Evolutionary conservation across 2,329 filamentous ascomycete genomes (phyloP).

Genomic region (Knoxdaviesia proteae): DNA sequence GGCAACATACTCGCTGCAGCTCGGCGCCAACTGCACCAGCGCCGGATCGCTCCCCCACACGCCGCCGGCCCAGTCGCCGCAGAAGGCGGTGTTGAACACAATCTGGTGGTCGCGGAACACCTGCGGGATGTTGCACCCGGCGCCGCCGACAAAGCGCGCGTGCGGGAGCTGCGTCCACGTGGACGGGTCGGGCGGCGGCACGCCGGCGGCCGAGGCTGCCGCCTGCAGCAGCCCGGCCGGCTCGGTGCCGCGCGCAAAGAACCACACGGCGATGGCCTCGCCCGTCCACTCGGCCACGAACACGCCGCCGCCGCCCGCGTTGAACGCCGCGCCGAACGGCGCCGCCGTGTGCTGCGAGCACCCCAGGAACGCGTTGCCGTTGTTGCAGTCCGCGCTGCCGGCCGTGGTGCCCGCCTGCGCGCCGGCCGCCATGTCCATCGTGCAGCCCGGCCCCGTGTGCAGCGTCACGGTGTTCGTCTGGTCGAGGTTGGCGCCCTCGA

Average conservation of each 20-base stretch:
- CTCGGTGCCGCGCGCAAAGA: slow-evolving; percentile 49
- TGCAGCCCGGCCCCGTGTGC: slow-evolving; percentile 42
- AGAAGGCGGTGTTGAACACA: slow-evolving; percentile 68
- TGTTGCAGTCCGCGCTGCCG: slow-evolving; percentile 34
- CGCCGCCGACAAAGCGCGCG: slow-evolving; percentile 44
- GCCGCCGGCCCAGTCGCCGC: slow-evolving; percentile 64
- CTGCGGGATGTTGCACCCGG: slow-evolving; percentile 47
- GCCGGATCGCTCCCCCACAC: slow-evolving; percentile 38
- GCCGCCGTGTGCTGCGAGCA: slow-evolving; percentile 33
- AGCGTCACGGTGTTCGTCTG: slow-evolving; percentile 41
- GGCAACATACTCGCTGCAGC: slow-evolving; percentile 53
- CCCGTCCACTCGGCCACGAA: slow-evolving; percentile 63
- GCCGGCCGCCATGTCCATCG: slow-evolving; percentile 28
- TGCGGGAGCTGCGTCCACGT: slow-evolving; percentile 44
- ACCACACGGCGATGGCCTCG: slow-evolving; percentile 54
- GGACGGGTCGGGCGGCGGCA: slow-evolving; percentile 33
- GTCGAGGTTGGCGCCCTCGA: slow-evolving; percentile 54
- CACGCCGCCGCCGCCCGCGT: slow-evolving; percentile 44
- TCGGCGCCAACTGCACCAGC: slow-evolving; percentile 37
- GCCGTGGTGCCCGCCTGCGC: slow-evolving; percentile 23
- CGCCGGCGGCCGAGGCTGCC: slow-evolving; percentile 32
- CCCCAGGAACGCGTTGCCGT: slow-evolving; percentile 29
- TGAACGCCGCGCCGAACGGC: slow-evolving; percentile 51
- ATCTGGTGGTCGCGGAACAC: slow-evolving; percentile 57
- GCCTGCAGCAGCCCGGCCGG: slow-evolving; percentile 17